A percentile compares a stretch with the other conserved stretches of the same genome.
phyloP scores from a whole-genome alignment of 2,329 filamentous ascomycete genomes.

The Gnomoniopsis smithogilvyi region DNA sequence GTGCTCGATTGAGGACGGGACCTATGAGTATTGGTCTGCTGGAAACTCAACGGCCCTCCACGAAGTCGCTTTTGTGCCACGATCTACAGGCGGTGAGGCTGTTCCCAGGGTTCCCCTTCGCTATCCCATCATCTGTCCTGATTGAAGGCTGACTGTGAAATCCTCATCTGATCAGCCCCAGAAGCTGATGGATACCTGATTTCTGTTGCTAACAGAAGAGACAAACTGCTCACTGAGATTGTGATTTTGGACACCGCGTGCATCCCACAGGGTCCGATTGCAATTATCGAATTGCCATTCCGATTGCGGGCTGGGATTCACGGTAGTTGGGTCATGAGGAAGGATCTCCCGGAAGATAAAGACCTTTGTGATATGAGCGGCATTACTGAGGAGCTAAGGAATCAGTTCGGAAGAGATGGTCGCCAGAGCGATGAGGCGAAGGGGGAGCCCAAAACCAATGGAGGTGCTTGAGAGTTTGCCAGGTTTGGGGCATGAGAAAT shows the following conservation, averaged over 20 bases:
- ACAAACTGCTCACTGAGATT: slow-evolving; percentile 8
- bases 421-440: not conserved
- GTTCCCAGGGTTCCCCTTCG: not conserved
- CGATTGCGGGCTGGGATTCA: slow-evolving; percentile 5
- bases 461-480: not conserved
- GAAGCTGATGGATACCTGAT: slow-evolving; percentile 11
- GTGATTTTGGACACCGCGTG: not conserved
- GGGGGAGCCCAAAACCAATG: not conserved
- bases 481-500: too few species aligned
- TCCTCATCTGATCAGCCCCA: not conserved
- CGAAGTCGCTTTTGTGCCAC: slow-evolving; percentile 9
- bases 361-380: slow-evolving; percentile 7
- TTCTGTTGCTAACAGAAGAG: slow-evolving; percentile 7
- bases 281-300: slow-evolving; percentile 10
- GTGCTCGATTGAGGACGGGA: slow-evolving; percentile 7
- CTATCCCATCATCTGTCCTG: not conserved
- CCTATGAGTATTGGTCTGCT: slow-evolving; percentile 9
- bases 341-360: not conserved
- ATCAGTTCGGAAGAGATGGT: not conserved
- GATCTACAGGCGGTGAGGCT: slow-evolving; percentile 1
- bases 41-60: slow-evolving; percentile 4
- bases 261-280: slow-evolving; percentile 4
- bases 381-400: slow-evolving; percentile 2
- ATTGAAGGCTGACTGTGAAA: not conserved
- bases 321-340: slow-evolving; percentile 7